These are phyloP conservation scores for Rhizophora mangle DNA, from an alignment of 345 rosid species.

Conservation along the genomic window DNA sequence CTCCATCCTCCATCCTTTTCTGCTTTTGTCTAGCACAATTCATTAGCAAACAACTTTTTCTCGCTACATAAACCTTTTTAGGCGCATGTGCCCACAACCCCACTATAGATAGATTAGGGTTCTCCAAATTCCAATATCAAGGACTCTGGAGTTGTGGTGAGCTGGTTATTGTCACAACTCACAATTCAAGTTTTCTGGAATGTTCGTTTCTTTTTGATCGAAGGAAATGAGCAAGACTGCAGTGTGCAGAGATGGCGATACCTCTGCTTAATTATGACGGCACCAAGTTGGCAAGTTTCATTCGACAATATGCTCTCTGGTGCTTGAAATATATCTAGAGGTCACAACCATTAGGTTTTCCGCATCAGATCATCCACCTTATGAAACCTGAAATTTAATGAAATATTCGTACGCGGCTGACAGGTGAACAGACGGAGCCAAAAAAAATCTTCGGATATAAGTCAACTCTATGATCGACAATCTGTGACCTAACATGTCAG, in stretches of 20 bases:
- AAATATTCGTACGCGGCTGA: neutral
- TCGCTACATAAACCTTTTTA: too few relatives aligned
- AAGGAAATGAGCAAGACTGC: neutral
- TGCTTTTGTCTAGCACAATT: too few relatives aligned
- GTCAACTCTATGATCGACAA: conserved; percentile 14
- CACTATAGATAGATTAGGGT: too few relatives aligned
- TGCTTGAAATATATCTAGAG: neutral
- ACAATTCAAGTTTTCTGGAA: neutral
- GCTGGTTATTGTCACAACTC: neutral
- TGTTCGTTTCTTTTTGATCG: neutral
- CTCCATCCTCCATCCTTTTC: too few relatives aligned
- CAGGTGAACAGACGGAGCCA: neutral
- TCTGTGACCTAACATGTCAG: conserved; percentile 3
- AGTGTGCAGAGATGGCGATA: neutral
- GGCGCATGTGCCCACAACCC: neutral
- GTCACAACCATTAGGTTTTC: neutral
- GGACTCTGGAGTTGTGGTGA: too few relatives aligned
- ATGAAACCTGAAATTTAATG: neutral
- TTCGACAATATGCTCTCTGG: neutral
- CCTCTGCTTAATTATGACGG: neutral
- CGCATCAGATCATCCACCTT: too few relatives aligned
- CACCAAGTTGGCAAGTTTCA: neutral
- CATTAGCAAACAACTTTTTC: too few relatives aligned
- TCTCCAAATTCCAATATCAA: too few relatives aligned
- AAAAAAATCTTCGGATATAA: neutral